Conservation (phyloP, 495 filamentous ascomycete genomes). For the Pyronema domesticum region DNA sequence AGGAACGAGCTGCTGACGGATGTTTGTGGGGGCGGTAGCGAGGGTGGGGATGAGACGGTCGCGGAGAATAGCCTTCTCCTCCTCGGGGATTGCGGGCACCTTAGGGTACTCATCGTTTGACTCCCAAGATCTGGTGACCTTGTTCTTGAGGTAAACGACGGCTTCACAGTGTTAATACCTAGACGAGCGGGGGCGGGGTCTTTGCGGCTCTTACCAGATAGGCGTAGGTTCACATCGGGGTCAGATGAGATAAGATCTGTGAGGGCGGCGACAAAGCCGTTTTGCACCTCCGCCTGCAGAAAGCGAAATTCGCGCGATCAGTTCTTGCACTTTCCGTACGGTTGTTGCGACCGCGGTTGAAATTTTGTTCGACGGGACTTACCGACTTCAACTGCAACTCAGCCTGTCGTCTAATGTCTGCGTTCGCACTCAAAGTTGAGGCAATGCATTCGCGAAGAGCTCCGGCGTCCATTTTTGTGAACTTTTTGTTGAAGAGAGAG, state of each 20-base stretch:
- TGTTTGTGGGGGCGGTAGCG: conserved; percentile 54
- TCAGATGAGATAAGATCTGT: conserved; percentile 79
- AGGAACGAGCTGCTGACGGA: conserved; percentile 80
- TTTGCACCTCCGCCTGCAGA: conserved; percentile 67
- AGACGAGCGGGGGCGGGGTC: conserved; percentile 2
- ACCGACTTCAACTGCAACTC: conserved; percentile 92
- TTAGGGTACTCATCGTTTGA: conserved; percentile 51
- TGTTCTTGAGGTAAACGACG: conserved; percentile 94
- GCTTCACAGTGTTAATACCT: conserved; percentile 35
- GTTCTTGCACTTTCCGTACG: conserved; percentile 3
- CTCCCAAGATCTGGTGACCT: conserved; percentile 78
- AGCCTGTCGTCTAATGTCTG: conserved; percentile 65
- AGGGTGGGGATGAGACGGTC: conserved; percentile 76
- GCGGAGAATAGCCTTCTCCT: conserved; percentile 74
- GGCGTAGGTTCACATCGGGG: conserved; percentile 60
- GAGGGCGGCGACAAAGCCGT: conserved; percentile 78
- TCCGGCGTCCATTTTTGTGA: conserved; percentile 58
- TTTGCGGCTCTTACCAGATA: conserved; percentile 48
- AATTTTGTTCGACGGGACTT: conserved; percentile 1
- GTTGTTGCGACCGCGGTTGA: neutral
- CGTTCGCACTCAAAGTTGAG: conserved; percentile 70
- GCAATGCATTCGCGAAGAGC: conserved; percentile 73
- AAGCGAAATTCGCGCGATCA: conserved; percentile 11
- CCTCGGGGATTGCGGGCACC: conserved; percentile 54
- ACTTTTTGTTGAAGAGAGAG: neutral